Percentiles rank a stretch among this genome's conserved stretches.
Evolutionary conservation across 164 flowering plant species (phyloP).

Genomic region (Piper longum): DNA sequence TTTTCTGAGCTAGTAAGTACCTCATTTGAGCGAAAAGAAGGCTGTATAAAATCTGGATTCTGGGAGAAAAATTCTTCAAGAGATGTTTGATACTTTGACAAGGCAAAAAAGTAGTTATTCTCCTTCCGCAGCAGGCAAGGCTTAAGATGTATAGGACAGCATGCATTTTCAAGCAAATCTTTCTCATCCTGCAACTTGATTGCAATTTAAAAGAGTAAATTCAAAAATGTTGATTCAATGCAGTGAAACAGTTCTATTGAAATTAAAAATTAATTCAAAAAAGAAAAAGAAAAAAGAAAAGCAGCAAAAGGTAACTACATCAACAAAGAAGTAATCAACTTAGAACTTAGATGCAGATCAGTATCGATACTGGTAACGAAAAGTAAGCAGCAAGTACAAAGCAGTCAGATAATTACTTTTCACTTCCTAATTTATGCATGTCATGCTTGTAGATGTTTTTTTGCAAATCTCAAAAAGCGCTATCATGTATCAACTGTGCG

Average conservation of each 20-base stretch:
- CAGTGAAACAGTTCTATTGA: background rate
- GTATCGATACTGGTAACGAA: no score
- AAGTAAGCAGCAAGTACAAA: no score
- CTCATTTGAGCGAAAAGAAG: slow-evolving; percentile 79
- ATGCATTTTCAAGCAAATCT: slow-evolving; percentile 64
- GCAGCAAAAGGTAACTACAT: background rate
- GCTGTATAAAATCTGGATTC: slow-evolving; percentile 79
- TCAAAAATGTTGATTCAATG: background rate
- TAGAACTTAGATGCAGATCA: no score
- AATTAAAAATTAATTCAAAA: background rate
- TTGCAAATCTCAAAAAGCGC: no score
- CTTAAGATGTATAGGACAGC: slow-evolving; percentile 82
- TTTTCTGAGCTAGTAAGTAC: slow-evolving; percentile 12
- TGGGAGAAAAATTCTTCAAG: slow-evolving; percentile 48
- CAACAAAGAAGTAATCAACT: background rate
- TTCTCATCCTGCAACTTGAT: slow-evolving; percentile 62
- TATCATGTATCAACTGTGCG: no score
- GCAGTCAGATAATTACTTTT: no score
- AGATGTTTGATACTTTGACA: slow-evolving; percentile 69
- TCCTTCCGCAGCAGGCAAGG: slow-evolving; percentile 80
- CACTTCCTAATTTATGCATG: no score
- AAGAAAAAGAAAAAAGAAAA: no score
- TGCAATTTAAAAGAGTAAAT: background rate
- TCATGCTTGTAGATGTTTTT: no score
- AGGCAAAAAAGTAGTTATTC: slow-evolving; percentile 88